phyloP scores from a whole-genome alignment of 208 protist species.

The Herpetomonas tarakana region DNA sequence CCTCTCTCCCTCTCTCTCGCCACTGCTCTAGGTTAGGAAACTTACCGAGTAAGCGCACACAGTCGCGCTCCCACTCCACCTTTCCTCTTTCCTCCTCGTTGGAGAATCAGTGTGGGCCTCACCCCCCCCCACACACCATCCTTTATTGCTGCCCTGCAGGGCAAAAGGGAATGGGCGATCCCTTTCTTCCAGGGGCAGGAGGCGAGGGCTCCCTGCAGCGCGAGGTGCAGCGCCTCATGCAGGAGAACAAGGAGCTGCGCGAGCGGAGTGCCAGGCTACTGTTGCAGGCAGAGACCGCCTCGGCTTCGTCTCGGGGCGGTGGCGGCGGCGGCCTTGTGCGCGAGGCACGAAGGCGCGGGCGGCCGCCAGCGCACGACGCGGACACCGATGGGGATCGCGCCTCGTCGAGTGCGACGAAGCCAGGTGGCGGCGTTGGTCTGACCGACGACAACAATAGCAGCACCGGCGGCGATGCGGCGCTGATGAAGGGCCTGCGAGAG shows the following conservation, averaged over 20 bases:
- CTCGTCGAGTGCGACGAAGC: neutral
- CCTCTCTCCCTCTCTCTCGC: too few relatives aligned
- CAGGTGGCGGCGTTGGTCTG: too few relatives aligned
- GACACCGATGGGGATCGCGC: neutral
- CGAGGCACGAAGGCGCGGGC: neutral
- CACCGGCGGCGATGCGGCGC: conserved; percentile 5
- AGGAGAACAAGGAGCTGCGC: conserved; percentile 64
- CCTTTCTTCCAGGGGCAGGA: too few relatives aligned
- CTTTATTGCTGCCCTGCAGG: too few relatives aligned
- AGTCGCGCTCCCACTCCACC: too few relatives aligned
- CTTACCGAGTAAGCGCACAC: too few relatives aligned
- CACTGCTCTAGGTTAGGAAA: too few relatives aligned
- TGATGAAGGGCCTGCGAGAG: neutral
- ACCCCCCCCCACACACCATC: too few relatives aligned
- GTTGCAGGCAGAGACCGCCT: conserved; percentile 19
- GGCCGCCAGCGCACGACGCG: neutral
- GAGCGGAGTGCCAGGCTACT: conserved; percentile 40
- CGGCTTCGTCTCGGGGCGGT: neutral
- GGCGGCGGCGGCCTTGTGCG: neutral
- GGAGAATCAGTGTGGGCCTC: too few relatives aligned
- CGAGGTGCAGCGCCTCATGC: conserved; percentile 47
- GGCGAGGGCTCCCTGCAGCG: conserved; percentile 14
- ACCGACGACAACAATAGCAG: too few relatives aligned
- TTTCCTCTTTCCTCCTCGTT: too few relatives aligned
- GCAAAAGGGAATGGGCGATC: too few relatives aligned